Evolutionary conservation across 164 flowering plant genomes (phyloP).

Genomic region (Nymphaea colorata): DNA sequence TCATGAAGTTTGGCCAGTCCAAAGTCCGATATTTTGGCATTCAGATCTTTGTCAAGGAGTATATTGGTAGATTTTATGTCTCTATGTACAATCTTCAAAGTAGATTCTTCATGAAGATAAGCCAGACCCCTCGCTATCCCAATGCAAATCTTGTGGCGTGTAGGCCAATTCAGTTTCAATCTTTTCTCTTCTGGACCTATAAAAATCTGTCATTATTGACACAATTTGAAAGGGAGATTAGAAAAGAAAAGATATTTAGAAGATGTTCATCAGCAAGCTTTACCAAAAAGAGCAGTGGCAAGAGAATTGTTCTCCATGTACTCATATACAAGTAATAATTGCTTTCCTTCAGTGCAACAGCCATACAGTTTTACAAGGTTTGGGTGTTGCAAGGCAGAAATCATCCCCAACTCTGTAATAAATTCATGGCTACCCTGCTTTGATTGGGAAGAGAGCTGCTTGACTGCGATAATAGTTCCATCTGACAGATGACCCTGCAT

Average conservation of each 20-base stretch:
- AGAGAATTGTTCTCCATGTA: constrained; percentile 76
- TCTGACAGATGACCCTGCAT: constrained; percentile 54
- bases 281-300: constrained; percentile 55
- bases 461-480: constrained; percentile 63
- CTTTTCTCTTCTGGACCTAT: constrained; percentile 19
- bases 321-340: constrained; percentile 51
- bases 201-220: neutral
- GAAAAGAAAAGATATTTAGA: neutral
- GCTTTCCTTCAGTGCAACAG: constrained; percentile 68
- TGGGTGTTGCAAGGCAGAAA: constrained; percentile 65
- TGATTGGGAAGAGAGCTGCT: constrained; percentile 75
- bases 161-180: constrained; percentile 47
- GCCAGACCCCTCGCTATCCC: constrained; percentile 60
- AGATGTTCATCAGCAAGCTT: neutral
- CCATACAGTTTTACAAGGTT: constrained; percentile 76
- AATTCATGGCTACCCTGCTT: constrained; percentile 84
- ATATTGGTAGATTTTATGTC: constrained; percentile 68
- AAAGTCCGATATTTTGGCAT: constrained; percentile 78
- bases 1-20: constrained; percentile 75
- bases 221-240: no score
- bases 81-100: constrained; percentile 56
- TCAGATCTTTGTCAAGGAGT: constrained; percentile 47
- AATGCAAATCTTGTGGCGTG: constrained; percentile 43
- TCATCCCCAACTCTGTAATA: constrained; percentile 77
- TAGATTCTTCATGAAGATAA: constrained; percentile 64